Evolutionary conservation across 2,329 filamentous ascomycete species (phyloP), one percentile per base, ranked within the genome.

Genomic region (Fusarium vanettenii): DNA sequence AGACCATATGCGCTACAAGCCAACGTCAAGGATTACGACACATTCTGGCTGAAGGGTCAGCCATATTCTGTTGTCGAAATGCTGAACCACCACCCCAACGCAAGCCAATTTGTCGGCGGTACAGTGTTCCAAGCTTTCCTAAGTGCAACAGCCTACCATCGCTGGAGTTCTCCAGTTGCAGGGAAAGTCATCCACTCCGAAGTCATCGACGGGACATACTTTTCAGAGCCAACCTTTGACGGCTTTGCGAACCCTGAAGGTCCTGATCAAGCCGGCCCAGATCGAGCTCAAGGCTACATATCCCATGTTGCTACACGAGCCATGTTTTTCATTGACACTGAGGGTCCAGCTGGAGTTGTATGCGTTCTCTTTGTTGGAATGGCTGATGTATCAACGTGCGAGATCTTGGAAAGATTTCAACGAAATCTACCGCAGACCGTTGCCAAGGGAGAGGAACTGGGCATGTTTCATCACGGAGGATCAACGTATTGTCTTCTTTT

Each of bases 391-490:
- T 91, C 88, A 50, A 91, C 91, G 0, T 93, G 92, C 77, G 86
- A 87, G 65, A 81, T 94, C 18, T 82, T 84, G 48, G 27, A 66
- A 4, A 76, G 65, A 25, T 78, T 77, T 20, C 31, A 5, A 4
- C 16, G 5, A 1, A 31, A 27, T 18, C 43, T 33, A 33, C 64
- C 66, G 11, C 56, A 69, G 16, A 2, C 6, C 3, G 66, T 78
- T 2, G 8, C 16, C 2, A 94, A 94, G 84, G 92, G 92, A 9
- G 89, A 94, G 18, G 84, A 93, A 82, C 84, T 91, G 33, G 92
- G 92, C 35, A 93, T 93, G 91, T 94, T 94, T 82, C 92, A 94
- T 78, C 93, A 91, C 77, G 92, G 92, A 22, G 92, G 92, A 1
- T 90, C 88, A 8, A 90, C 89, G 0, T 89, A 93, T 76, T 92